Evolutionary conservation across 176 grass and related monocot species (phyloP).

Genomic region (Zoysia pacifica): DNA sequence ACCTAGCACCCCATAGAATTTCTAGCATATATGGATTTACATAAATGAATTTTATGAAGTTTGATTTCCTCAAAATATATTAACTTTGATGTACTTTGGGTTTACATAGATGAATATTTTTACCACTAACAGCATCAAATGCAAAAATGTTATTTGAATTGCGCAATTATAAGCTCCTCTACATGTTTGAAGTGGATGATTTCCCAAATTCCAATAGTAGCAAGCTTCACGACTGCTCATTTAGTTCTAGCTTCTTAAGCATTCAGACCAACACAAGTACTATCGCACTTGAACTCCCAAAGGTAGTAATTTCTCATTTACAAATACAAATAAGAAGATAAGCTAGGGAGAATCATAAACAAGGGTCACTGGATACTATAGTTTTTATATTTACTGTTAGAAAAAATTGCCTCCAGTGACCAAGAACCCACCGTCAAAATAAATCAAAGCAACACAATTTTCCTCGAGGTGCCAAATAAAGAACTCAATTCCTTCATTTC

Average conservation of each 20-base stretch:
- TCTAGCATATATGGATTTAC: too few species aligned
- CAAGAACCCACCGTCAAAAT: background rate
- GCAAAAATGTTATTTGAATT: background rate
- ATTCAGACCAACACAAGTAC: conserved; percentile 25
- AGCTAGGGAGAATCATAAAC: conserved; percentile 8
- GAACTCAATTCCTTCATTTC: conserved; percentile 26
- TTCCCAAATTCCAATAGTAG: background rate
- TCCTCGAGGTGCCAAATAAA: conserved; percentile 21
- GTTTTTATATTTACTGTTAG: conserved; percentile 37
- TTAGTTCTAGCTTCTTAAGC: background rate
- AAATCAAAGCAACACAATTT: conserved; percentile 13
- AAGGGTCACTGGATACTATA: background rate
- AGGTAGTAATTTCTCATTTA: conserved; percentile 39
- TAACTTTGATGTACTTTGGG: too few species aligned
- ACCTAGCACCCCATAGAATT: too few species aligned
- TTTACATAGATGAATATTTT: too few species aligned
- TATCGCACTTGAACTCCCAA: conserved; percentile 12
- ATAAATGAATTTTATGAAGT: too few species aligned
- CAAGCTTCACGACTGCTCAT: background rate
- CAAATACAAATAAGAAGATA: conserved; percentile 4
- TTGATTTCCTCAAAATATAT: too few species aligned
- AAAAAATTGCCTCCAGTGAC: conserved; percentile 24
- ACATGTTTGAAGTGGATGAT: background rate
- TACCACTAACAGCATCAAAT: too few species aligned
- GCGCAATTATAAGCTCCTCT: background rate